Conservation (phyloP, 2,329 filamentous ascomycete species). For the Aspergillus tubingensis region DNA sequence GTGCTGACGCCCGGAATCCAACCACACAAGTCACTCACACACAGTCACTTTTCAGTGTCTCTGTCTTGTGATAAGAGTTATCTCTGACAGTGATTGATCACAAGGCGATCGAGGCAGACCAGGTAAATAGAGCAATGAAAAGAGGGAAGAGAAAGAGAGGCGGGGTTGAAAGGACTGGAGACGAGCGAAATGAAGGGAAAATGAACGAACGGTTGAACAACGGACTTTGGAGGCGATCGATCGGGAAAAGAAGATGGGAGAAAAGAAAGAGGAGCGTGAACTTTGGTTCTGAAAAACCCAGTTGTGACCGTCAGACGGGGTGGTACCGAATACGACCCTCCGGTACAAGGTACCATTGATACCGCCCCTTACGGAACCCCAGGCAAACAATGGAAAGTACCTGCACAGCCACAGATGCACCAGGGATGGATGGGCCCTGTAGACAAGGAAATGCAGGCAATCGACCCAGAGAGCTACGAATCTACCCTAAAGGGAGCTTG, state of each 20-base stretch:
- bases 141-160: not conserved
- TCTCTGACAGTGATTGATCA: not conserved
- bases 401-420: constrained; percentile 9
- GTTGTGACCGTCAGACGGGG: constrained; percentile 8
- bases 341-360: not conserved
- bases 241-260: constrained; percentile 11
- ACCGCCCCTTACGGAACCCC: not conserved
- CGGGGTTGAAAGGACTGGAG: constrained; percentile 3
- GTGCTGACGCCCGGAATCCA: not conserved
- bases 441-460: not conserved
- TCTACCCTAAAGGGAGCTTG: not conserved
- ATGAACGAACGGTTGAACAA: not conserved
- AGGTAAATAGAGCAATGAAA: not conserved
- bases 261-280: constrained; percentile 3
- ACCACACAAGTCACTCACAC: not conserved
- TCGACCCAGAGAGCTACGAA: not conserved
- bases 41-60: not conserved
- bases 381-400: not conserved
- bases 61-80: no score
- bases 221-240: constrained; percentile 4
- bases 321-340: constrained; percentile 10
- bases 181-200: not conserved
- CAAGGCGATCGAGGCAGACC: not conserved
- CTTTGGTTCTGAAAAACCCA: constrained; percentile 3
- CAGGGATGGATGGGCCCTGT: not conserved